Evolutionary conservation across 2,329 filamentous ascomycete genomes (phyloP).

Genomic region (Fusarium agapanthi): DNA sequence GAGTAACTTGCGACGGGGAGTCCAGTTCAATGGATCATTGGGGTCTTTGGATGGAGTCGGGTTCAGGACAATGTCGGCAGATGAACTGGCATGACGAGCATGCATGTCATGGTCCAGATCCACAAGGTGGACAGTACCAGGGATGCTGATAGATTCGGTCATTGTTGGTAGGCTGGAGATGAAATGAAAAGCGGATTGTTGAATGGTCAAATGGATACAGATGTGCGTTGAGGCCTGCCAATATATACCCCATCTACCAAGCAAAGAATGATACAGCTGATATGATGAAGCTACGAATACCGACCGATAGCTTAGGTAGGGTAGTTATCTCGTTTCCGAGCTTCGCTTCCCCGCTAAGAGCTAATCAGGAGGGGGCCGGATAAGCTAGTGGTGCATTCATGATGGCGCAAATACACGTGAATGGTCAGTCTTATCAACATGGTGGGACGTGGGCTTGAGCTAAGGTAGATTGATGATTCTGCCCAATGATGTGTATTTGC

Average conservation of each 20-base stretch:
- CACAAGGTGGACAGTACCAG: conserved; percentile 53
- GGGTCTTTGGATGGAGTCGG: conserved; percentile 59
- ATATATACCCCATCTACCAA: background rate
- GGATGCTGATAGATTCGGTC: conserved; percentile 30
- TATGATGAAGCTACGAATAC: background rate
- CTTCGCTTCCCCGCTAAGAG: background rate
- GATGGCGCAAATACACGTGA: background rate
- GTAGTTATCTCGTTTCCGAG: background rate
- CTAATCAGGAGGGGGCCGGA: background rate
- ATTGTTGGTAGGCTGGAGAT: background rate
- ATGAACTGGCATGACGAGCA: conserved; percentile 44
- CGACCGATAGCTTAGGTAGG: background rate
- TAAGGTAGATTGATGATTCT: background rate
- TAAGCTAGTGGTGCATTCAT: background rate
- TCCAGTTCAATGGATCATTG: conserved; percentile 64
- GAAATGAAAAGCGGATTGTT: background rate
- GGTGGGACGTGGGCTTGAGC: background rate
- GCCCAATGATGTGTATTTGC: background rate
- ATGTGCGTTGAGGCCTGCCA: background rate
- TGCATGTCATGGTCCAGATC: conserved; percentile 48
- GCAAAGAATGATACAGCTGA: background rate
- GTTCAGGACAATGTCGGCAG: conserved; percentile 56
- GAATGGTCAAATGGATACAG: background rate
- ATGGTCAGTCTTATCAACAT: background rate
- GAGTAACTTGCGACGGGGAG: conserved; percentile 37